phyloP scores from a whole-genome alignment of 495 filamentous ascomycete genomes.

The Hamigera avellanea region DNA sequence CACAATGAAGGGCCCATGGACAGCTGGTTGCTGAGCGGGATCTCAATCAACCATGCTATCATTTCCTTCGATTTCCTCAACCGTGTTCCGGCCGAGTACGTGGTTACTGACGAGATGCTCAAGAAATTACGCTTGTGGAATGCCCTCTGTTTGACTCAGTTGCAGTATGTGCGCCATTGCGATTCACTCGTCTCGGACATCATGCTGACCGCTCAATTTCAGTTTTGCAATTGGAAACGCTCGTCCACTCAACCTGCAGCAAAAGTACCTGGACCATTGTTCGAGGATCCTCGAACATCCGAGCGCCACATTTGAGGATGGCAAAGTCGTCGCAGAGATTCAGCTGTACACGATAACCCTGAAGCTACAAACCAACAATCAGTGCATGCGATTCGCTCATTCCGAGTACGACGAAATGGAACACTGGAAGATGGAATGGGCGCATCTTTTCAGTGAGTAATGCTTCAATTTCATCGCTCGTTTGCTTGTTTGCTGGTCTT shows the following conservation, averaged over 20 bases:
- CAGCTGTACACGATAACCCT: conserved; percentile 23
- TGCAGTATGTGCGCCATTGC: conserved; percentile 19
- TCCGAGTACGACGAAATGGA: conserved; percentile 27
- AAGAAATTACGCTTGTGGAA: conserved; percentile 29
- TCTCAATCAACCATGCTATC: conserved; percentile 29
- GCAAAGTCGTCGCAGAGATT: conserved; percentile 26
- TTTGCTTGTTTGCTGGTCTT: background rate
- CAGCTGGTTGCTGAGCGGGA: conserved; percentile 32
- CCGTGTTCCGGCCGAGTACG: conserved; percentile 10
- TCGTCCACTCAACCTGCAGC: conserved; percentile 22
- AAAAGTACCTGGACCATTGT: conserved; percentile 24
- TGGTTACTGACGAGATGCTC: conserved; percentile 19
- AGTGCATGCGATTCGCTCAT: conserved; percentile 20
- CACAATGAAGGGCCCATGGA: conserved; percentile 28
- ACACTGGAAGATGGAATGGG: conserved; percentile 29
- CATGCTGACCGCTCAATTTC: conserved; percentile 1
- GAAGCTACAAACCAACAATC: conserved; percentile 16
- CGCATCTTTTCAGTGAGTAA: conserved; percentile 22
- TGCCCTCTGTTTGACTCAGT: conserved; percentile 24
- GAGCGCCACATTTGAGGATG: conserved; percentile 22
- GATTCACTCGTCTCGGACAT: no score
- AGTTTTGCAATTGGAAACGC: conserved; percentile 29
- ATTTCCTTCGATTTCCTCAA: conserved; percentile 23
- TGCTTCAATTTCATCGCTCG: background rate
- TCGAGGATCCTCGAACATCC: conserved; percentile 24